A percentile compares a stretch with the other conserved stretches of the same genome.
Evolutionary conservation across 164 flowering plant species (phyloP).

Genomic region (Liquidambar formosana): DNA sequence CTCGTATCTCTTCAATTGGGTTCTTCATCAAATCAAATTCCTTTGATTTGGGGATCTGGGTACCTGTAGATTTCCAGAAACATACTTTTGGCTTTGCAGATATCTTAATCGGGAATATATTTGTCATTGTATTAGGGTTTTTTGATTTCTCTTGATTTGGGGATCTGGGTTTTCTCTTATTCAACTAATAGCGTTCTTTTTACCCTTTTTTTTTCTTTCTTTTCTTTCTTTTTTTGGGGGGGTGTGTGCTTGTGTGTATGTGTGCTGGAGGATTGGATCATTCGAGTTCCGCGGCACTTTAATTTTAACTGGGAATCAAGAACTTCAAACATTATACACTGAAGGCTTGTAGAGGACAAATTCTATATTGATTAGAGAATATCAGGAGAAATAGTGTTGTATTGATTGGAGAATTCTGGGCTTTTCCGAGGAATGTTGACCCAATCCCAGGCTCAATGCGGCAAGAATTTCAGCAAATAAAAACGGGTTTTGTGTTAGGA

Average conservation of each 20-base stretch:
- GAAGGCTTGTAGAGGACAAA: neutral
- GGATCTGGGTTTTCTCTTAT: conserved; percentile 8
- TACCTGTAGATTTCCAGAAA: neutral
- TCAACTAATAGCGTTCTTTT: neutral
- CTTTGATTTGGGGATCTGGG: conserved; percentile 18
- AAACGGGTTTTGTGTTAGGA: conserved; percentile 2
- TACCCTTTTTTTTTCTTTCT: neutral
- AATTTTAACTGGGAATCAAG: neutral
- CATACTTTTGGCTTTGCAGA: neutral
- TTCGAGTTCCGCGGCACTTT: neutral
- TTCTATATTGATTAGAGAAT: no score
- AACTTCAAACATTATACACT: neutral
- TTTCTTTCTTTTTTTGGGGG: neutral
- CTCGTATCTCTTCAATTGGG: neutral
- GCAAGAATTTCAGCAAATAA: neutral
- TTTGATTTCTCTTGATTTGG: neutral
- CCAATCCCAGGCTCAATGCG: conserved; percentile 13
- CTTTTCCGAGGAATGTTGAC: conserved; percentile 4
- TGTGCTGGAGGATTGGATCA: neutral
- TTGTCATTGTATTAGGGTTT: neutral
- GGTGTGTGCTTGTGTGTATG: no score
- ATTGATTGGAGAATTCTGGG: neutral
- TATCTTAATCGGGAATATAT: no score
- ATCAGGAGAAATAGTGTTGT: no score
- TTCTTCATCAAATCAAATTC: neutral